phyloP scores from a whole-genome alignment of 192 early-diverging fungal species.

The Backusella liffmaniae region DNA sequence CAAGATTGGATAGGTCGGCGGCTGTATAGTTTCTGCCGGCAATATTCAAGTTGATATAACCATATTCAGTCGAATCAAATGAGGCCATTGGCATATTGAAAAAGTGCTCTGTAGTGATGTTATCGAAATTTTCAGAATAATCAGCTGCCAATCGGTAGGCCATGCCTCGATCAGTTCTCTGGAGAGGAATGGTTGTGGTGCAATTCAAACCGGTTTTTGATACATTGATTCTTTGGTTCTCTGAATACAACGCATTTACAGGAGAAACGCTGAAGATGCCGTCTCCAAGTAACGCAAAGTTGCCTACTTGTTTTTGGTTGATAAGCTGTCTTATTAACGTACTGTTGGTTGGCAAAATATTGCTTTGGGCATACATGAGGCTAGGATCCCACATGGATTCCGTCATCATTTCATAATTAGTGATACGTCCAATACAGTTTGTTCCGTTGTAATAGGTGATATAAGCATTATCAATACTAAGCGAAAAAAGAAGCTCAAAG shows the following conservation, averaged over 20 bases:
- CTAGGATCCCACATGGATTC: background rate
- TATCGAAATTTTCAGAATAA: background rate
- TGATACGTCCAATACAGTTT: background rate
- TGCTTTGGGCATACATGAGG: background rate
- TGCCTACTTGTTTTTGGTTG: background rate
- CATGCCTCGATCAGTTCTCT: background rate
- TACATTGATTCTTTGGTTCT: background rate
- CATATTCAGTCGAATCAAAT: background rate
- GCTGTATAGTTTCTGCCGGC: background rate
- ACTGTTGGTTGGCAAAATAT: background rate
- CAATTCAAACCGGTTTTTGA: background rate
- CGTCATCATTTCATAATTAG: background rate
- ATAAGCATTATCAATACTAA: background rate
- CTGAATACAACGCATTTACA: background rate
- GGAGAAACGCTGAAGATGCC: background rate
- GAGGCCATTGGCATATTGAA: background rate
- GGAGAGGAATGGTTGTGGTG: background rate
- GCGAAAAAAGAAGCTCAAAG: background rate
- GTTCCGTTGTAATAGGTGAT: background rate
- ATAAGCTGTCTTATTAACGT: background rate
- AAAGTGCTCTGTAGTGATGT: background rate
- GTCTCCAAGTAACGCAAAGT: background rate
- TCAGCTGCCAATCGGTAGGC: background rate
- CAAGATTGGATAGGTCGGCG: background rate
- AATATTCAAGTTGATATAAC: background rate